Evolutionary conservation across 1,284 basidiomycete species (phyloP).

Genomic region (Apiotrichum mycotoxinovorans): DNA sequence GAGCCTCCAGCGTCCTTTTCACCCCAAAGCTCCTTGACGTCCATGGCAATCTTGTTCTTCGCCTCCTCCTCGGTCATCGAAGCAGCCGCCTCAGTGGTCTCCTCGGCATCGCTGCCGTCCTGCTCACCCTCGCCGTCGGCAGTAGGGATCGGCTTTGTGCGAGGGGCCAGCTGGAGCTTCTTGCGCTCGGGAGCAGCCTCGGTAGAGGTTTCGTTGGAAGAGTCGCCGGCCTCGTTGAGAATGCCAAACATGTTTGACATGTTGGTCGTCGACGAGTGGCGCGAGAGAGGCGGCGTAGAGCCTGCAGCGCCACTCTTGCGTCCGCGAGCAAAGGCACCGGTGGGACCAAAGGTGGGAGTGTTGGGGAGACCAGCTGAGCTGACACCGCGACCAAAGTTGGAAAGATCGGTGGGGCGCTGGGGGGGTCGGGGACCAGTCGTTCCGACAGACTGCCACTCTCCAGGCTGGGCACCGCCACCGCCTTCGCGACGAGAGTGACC

Average conservation of each 20-base stretch:
- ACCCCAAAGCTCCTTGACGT: slow-evolving; percentile 54
- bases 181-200: slow-evolving; percentile 62
- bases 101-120: slow-evolving; percentile 46
- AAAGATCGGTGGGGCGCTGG: slow-evolving; percentile 69
- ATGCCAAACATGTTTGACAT: slow-evolving; percentile 88
- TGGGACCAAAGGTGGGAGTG: slow-evolving; percentile 70
- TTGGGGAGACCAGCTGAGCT: slow-evolving; percentile 76
- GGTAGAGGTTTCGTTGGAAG: slow-evolving; percentile 38
- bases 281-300: slow-evolving; percentile 63
- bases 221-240: slow-evolving; percentile 59
- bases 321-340: slow-evolving; percentile 71
- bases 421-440: slow-evolving; percentile 52
- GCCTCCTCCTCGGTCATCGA: slow-evolving; percentile 68
- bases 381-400: slow-evolving; percentile 68
- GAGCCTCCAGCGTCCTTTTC: slow-evolving; percentile 49
- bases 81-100: slow-evolving; percentile 50
- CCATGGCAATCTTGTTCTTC: slow-evolving; percentile 65
- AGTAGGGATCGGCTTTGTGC: slow-evolving; percentile 56
- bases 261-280: slow-evolving; percentile 73
- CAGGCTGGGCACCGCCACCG: slow-evolving; percentile 49
- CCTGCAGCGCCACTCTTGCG: slow-evolving; percentile 57
- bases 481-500: slow-evolving; percentile 66
- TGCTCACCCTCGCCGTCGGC: slow-evolving; percentile 34
- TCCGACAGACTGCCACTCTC: slow-evolving; percentile 83
- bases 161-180: slow-evolving; percentile 65